Conservation (phyloP, 148 eudicot genomes). For the Rhododendron ferrugineum region DNA sequence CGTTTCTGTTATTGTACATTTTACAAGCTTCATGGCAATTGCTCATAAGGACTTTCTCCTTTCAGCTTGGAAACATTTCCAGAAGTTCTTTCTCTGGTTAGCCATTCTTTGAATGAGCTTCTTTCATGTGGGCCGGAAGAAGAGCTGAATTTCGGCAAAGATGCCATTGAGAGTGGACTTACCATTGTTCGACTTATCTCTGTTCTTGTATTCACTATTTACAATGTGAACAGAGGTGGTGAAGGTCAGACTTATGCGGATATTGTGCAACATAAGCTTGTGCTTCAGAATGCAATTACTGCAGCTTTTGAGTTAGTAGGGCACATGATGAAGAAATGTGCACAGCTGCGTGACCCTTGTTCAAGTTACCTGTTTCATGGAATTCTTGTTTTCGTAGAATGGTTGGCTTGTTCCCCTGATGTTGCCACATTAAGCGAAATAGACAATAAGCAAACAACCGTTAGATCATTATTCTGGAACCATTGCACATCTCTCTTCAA, state of each 20-base stretch:
- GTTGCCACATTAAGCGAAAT: slow-evolving; percentile 30
- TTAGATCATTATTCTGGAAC: slow-evolving; percentile 46
- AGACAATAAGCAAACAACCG: slow-evolving; percentile 27
- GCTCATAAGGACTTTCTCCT: slow-evolving; percentile 12
- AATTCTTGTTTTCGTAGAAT: slow-evolving; percentile 51
- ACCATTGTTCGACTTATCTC: slow-evolving; percentile 37
- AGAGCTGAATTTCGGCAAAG: slow-evolving; percentile 35
- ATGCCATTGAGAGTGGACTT: slow-evolving; percentile 38
- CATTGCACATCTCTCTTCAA: slow-evolving; percentile 38
- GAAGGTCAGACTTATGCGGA: slow-evolving; percentile 54
- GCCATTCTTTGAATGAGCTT: slow-evolving; percentile 33
- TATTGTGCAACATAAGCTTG: slow-evolving; percentile 44
- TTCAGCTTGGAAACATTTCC: slow-evolving; percentile 46
- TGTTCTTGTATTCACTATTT: slow-evolving; percentile 43
- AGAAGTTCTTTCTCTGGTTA: slow-evolving; percentile 38
- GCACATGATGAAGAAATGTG: slow-evolving; percentile 39
- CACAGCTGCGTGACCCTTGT: slow-evolving; percentile 40
- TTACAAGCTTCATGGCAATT: background rate
- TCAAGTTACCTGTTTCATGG: slow-evolving; percentile 51
- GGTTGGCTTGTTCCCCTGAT: slow-evolving; percentile 54
- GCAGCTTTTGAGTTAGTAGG: slow-evolving; percentile 46
- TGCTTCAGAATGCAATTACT: slow-evolving; percentile 43
- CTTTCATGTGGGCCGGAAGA: slow-evolving; percentile 52
- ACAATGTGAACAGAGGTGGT: slow-evolving; percentile 38
- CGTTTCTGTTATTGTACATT: background rate